A percentile compares a stretch with the other conserved stretches of the same genome.
phyloP scores from a whole-genome alignment of 129 eudicot species.

The Chrysanthemum seticuspe region DNA sequence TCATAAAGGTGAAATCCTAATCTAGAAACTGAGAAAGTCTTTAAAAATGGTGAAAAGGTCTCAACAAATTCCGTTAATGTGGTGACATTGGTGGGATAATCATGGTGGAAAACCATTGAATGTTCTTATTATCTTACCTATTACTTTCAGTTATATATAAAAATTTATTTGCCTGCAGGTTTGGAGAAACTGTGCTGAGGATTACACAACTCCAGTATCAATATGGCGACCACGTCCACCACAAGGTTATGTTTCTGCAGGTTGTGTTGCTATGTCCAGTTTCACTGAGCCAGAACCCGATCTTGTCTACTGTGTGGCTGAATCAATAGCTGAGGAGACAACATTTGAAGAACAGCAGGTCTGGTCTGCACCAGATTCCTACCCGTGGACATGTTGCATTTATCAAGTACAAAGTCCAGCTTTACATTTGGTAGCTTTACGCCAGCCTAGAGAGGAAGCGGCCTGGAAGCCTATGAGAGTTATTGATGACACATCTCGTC shows the following conservation, averaged over 20 bases:
- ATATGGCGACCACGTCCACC: conserved; percentile 98
- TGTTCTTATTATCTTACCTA: neutral
- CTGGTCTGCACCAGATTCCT: conserved; percentile 92
- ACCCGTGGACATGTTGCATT: conserved; percentile 94
- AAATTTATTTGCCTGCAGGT: conserved; percentile 45
- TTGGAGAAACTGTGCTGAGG: conserved; percentile 95
- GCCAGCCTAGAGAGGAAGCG: conserved; percentile 77
- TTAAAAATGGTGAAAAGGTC: neutral
- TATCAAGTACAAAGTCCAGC: conserved; percentile 84
- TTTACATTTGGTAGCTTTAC: conserved; percentile 82
- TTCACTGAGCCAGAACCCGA: conserved; percentile 68
- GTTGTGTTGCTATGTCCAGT: conserved; percentile 73
- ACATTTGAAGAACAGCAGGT: conserved; percentile 75
- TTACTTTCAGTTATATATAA: too few relatives aligned
- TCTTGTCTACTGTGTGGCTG: conserved; percentile 54
- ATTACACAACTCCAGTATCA: conserved; percentile 62
- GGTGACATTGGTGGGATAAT: neutral
- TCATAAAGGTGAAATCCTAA: neutral
- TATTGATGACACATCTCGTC: conserved; percentile 38
- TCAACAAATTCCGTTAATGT: neutral
- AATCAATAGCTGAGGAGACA: conserved; percentile 65
- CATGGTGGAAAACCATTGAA: neutral
- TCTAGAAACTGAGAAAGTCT: neutral
- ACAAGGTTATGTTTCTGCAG: conserved; percentile 74
- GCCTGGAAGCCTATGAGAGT: conserved; percentile 76